Conservation (phyloP, 2,329 filamentous ascomycete species). For the Xylariaceae sp. region DNA sequence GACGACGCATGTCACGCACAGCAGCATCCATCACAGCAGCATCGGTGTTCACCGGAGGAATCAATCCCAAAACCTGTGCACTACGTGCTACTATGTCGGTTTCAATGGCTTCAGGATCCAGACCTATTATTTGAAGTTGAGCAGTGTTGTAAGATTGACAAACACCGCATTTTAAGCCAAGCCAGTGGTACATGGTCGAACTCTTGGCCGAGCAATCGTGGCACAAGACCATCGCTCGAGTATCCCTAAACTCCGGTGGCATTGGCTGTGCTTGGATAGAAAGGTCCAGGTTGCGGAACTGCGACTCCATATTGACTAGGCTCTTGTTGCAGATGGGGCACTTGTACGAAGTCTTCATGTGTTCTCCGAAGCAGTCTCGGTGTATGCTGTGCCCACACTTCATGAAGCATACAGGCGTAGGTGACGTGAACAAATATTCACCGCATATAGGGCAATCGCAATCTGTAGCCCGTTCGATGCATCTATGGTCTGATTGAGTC, state of each 20-base stretch:
- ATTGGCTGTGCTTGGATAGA: slow-evolving; percentile 91
- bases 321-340: slow-evolving; percentile 97
- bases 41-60: slow-evolving; percentile 22
- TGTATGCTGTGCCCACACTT: slow-evolving; percentile 96
- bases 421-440: slow-evolving; percentile 94
- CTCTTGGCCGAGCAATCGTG: slow-evolving; percentile 94
- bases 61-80: slow-evolving; percentile 29
- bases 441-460: slow-evolving; percentile 97
- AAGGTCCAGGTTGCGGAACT: slow-evolving; percentile 89
- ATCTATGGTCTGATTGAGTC: slow-evolving; percentile 84
- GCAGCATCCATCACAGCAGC: slow-evolving; percentile 21
- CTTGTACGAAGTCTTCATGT: slow-evolving; percentile 90
- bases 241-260: slow-evolving; percentile 81
- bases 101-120: slow-evolving; percentile 36
- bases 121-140: slow-evolving; percentile 66
- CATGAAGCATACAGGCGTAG: slow-evolving; percentile 90
- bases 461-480: slow-evolving; percentile 92
- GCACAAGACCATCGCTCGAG: slow-evolving; percentile 83
- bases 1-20: slow-evolving; percentile 41
- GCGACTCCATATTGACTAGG: slow-evolving; percentile 95
- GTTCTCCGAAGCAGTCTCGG: slow-evolving; percentile 83
- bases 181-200: slow-evolving; percentile 89
- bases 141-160: slow-evolving; percentile 75
- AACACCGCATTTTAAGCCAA: slow-evolving; percentile 86
- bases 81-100: slow-evolving; percentile 30